Base-by-base conservation (phyloP, 2,329 filamentous ascomycete species). In the Fusarium sp. region DNA sequence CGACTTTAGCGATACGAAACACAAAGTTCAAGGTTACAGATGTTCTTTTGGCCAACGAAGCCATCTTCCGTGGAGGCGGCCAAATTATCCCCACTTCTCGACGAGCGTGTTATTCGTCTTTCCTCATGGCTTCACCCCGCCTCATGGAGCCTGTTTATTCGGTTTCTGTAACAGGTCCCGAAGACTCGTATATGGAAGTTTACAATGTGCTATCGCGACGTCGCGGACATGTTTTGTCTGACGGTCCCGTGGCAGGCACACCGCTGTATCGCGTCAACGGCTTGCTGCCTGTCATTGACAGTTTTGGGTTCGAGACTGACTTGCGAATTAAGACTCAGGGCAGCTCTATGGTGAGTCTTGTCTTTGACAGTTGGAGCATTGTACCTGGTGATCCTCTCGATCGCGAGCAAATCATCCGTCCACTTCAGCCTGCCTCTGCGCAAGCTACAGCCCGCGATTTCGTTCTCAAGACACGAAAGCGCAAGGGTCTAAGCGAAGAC, bases 221-320 rank as follows among this genome's bases (percentile, higher is more conserved):
- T 62, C 86, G 96, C 71, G 96, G 96, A 1, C 96, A 99, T 79
- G 95, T 99, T 27, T 84, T 99, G 25, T 90, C 92, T n/a, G 96
- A 99, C 77, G 93, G 93, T 0, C 94, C 94, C 15, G 93, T 99
- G 63, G 94, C 95, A 0, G 96, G 96, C 23, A 98, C 96, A 11
- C 96, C 95, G 6, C 86, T 99, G 13, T 98, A 97, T 80, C 91
- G 92, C 22, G 94, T 97, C 53, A 92, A 90, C 73, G 96, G 96
- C 5, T 84, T 98, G 49, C 89, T 99, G 56, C 96, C 96, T 11
- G 96, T 98, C 62, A 97, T 99, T 76, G 96, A 99, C 82, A 94
- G 90, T 30, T 99, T 99, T 75, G 96, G 96, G 20, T 98, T 99
- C 79, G 96, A 99, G 83, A 98, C 96, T 15, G 96, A 99, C 82